Conservation (phyloP, 768 basidiomycete genomes). For the Psilocybe azurescens region DNA sequence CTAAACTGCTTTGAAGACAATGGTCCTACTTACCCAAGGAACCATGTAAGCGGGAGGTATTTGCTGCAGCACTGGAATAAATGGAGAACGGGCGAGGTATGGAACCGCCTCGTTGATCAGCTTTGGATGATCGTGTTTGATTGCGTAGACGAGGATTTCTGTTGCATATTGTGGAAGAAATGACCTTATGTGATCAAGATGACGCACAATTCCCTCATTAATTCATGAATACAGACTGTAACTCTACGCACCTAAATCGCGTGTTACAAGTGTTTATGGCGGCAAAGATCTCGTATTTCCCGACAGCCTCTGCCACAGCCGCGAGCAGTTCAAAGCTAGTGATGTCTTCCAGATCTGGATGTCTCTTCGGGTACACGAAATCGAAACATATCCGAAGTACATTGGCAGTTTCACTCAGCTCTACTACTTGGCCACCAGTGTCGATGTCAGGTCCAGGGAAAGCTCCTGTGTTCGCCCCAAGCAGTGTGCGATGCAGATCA, state of each 20-base stretch:
- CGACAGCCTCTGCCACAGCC: slow-evolving; percentile 23
- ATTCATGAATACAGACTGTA: not conserved
- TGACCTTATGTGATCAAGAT: not conserved
- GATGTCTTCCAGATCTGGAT: slow-evolving; percentile 27
- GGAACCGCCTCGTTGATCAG: slow-evolving; percentile 25
- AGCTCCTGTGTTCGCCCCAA: slow-evolving; percentile 16
- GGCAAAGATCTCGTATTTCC: slow-evolving; percentile 27
- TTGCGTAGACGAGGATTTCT: slow-evolving; percentile 29
- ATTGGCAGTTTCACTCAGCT: slow-evolving; percentile 25
- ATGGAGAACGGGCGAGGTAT: slow-evolving; percentile 23
- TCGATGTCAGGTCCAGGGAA: slow-evolving; percentile 25
- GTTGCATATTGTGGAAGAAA: slow-evolving; percentile 23
- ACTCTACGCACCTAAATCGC: slow-evolving; percentile 11
- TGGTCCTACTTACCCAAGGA: slow-evolving; percentile 26
- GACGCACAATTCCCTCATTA: not conserved
- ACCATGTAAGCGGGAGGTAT: slow-evolving; percentile 26
- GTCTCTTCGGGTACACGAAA: slow-evolving; percentile 30
- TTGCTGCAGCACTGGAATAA: slow-evolving; percentile 20
- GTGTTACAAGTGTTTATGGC: slow-evolving; percentile 25
- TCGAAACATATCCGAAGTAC: slow-evolving; percentile 33
- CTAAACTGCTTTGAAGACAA: not conserved
- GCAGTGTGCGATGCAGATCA: slow-evolving; percentile 17
- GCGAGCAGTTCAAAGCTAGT: slow-evolving; percentile 16
- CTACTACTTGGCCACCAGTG: slow-evolving; percentile 15
- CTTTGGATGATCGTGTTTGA: slow-evolving; percentile 30